phyloP scores from a whole-genome alignment of 1,139 yeast genomes.

The Waltiozyma sp. region DNA sequence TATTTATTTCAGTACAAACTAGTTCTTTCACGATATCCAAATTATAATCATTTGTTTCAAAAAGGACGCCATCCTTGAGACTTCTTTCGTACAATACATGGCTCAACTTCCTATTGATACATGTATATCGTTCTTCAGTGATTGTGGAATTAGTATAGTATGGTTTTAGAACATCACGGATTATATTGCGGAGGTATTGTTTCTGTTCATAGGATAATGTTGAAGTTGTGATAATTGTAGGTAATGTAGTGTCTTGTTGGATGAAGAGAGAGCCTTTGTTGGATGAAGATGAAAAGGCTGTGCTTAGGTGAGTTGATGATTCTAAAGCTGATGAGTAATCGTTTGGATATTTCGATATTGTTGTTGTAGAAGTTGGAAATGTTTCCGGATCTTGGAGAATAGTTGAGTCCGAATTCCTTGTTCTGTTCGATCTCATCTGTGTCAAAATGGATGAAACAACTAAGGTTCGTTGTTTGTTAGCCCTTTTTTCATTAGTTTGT shows the following conservation, averaged over 20 bases:
- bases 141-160: slow-evolving; percentile 28
- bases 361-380: no score
- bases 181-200: slow-evolving; percentile 38
- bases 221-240: neutral
- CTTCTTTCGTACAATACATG: slow-evolving; percentile 25
- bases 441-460: neutral
- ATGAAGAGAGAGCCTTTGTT: neutral
- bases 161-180: slow-evolving; percentile 39
- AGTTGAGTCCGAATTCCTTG: neutral
- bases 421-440: neutral
- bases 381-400: neutral
- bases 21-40: no score
- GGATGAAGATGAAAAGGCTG: neutral
- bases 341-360: neutral
- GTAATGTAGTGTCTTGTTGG: neutral
- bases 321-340: neutral
- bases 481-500: neutral
- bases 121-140: slow-evolving; percentile 36
- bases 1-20: no score
- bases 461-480: neutral
- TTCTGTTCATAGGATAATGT: slow-evolving; percentile 35
- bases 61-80: neutral
- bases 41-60: no score
- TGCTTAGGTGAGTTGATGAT: neutral
- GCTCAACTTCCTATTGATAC: slow-evolving; percentile 32